phyloP scores from a whole-genome alignment of 169 alveolate species.

The Cryptosporidium tyzzeri region DNA sequence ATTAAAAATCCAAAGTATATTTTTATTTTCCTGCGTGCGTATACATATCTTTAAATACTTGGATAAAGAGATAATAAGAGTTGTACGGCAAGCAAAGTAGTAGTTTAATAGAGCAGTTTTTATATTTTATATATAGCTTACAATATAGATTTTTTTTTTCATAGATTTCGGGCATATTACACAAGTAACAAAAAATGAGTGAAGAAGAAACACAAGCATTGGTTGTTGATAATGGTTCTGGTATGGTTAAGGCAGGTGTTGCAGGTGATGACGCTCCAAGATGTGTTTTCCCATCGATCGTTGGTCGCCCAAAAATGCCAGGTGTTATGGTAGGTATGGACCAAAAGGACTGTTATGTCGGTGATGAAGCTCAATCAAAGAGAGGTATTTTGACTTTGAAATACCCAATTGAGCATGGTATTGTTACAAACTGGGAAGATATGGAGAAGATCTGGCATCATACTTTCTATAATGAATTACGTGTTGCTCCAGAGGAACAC shows the following conservation, averaged over 20 bases:
- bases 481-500: conserved; percentile 96
- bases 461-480: conserved; percentile 96
- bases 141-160: background rate
- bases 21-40: conserved; percentile 74
- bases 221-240: conserved; percentile 99
- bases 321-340: conserved; percentile 97
- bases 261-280: conserved; percentile 99
- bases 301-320: conserved; percentile 97
- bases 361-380: conserved; percentile 98
- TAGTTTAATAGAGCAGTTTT: conserved; percentile 13
- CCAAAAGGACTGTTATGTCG: conserved; percentile 96
- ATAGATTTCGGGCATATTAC: background rate
- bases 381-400: conserved; percentile 96
- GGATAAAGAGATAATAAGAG: conserved; percentile 37
- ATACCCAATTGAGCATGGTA: conserved; percentile 99
- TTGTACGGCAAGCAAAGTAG: conserved; percentile 15
- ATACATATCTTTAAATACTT: conserved; percentile 65
- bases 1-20: conserved; percentile 33
- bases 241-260: conserved; percentile 99
- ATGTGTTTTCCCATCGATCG: conserved; percentile 98
- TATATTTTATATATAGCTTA: conserved; percentile 21
- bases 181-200: conserved; percentile 83
- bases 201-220: conserved; percentile 93
- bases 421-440: conserved; percentile 98
- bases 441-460: conserved; percentile 99